phyloP scores from a whole-genome alignment of 2,329 filamentous ascomycete genomes.

The Plectosphaerella plurivora region DNA sequence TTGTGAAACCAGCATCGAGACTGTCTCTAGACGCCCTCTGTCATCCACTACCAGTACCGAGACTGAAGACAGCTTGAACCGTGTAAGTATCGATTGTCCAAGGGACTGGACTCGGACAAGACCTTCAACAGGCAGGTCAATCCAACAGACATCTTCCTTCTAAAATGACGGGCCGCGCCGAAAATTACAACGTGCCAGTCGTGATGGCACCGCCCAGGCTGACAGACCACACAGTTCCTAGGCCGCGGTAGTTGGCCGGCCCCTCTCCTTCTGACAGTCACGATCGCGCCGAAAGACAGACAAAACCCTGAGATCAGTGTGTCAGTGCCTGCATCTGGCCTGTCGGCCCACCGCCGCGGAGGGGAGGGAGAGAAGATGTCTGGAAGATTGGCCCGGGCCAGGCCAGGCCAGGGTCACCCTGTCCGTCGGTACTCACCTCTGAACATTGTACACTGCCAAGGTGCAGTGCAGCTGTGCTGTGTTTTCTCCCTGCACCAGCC shows the following conservation, averaged over 20 bases:
- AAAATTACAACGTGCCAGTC: background rate
- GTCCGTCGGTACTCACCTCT: background rate
- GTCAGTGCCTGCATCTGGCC: slow-evolving; percentile 4
- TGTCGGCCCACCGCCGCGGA: slow-evolving; percentile 2
- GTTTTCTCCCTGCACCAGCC: too few relatives aligned
- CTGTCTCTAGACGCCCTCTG: background rate
- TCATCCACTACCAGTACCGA: background rate
- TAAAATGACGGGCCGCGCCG: too few relatives aligned
- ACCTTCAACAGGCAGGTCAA: background rate
- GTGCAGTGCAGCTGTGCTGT: too few relatives aligned
- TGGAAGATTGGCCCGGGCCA: slow-evolving; percentile 10
- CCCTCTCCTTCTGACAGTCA: background rate
- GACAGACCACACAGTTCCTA: too few relatives aligned
- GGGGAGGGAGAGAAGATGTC: slow-evolving; percentile 1
- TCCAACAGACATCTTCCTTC: too few relatives aligned
- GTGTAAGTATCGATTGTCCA: background rate
- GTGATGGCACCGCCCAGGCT: background rate
- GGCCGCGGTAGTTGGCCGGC: slow-evolving; percentile 6
- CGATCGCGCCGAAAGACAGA: background rate
- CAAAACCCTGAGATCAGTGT: background rate
- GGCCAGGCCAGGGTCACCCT: slow-evolving; percentile 10
- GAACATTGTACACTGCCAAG: too few relatives aligned
- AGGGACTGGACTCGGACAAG: background rate
- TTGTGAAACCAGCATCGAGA: too few relatives aligned
- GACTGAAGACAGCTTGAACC: background rate